These are phyloP conservation scores for Scutellaria barbata DNA, from an alignment of 257 asterid species.

Conservation along the genomic window DNA sequence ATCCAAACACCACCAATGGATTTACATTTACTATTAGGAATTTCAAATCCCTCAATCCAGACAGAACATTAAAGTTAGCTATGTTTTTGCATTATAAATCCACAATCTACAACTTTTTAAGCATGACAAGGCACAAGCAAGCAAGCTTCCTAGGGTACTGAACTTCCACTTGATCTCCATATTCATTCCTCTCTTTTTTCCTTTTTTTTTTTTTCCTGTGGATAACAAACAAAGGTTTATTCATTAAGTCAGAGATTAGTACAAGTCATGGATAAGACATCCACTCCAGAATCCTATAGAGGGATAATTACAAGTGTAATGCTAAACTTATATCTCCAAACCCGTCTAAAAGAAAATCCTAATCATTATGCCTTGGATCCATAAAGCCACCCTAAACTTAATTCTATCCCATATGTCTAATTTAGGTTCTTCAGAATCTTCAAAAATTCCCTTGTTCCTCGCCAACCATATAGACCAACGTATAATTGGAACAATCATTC, in stretches of 20 bases:
- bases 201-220: too few species aligned
- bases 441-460: neutral
- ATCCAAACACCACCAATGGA: too few species aligned
- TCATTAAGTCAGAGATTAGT: neutral
- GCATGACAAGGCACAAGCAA: constrained; percentile 4
- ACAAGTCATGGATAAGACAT: neutral
- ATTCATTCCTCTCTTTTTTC: neutral
- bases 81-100: neutral
- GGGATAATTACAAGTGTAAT: neutral
- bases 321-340: neutral
- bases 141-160: neutral
- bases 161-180: neutral
- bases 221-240: neutral
- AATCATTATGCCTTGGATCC: neutral
- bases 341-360: neutral
- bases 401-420: neutral
- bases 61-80: neutral
- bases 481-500: neutral
- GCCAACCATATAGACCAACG: neutral
- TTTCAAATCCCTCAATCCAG: too few species aligned
- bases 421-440: neutral
- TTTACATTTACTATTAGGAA: too few species aligned
- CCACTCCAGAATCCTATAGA: neutral
- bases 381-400: constrained; percentile 3
- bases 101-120: neutral